Evolutionary conservation across 1,284 basidiomycete genomes (phyloP), one percentile per base, ranked within the genome.

Genomic region (Neonothopanus nambi): DNA sequence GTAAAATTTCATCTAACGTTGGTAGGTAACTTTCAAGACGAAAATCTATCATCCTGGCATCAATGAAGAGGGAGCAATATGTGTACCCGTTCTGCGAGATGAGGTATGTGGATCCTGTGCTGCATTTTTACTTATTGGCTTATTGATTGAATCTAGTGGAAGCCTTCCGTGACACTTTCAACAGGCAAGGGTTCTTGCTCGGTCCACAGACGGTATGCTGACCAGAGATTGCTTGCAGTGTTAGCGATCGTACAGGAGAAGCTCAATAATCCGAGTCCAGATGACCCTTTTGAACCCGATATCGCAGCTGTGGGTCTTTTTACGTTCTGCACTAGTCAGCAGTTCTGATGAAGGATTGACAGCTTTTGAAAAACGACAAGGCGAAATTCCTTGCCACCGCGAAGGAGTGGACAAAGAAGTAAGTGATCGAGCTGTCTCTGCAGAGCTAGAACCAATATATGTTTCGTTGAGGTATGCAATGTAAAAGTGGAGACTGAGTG

Each of bases 1-100:
- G 36, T 24, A 5, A 30, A 2, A 18, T 17, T 33, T 28, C 52
- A 37, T 33, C 23, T 33, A 13, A 33, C 30, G 30, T 33, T 36
- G 30, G 30, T 50, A 95, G 93, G 87, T 95, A 55, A 84, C 82
- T 39, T 95, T 95, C 72, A 82, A 75, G 42, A 95, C 93, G 36
- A 93, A 88, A 76, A 89, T 94, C 55, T 95, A 95, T 66, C 93
- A 96, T 71, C 93, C 93, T 13, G 93, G 93, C 50, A 89, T 96
- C 65, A 94, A 95, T 59, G 91, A 93, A 55, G 91, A 96, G 65
- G 93, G 93, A 37, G 75, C 80, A 26, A 91, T 93, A 52, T 93
- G 90, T 66, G 81, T 93, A 23, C 87, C 89, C 35, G 77, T 93
- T 44, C 77, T 93, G 49, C 81, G 87, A 60, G 89, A 91, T 66